Conservation (phyloP, 345 rosid species). For the Sonneratia caseolaris region DNA sequence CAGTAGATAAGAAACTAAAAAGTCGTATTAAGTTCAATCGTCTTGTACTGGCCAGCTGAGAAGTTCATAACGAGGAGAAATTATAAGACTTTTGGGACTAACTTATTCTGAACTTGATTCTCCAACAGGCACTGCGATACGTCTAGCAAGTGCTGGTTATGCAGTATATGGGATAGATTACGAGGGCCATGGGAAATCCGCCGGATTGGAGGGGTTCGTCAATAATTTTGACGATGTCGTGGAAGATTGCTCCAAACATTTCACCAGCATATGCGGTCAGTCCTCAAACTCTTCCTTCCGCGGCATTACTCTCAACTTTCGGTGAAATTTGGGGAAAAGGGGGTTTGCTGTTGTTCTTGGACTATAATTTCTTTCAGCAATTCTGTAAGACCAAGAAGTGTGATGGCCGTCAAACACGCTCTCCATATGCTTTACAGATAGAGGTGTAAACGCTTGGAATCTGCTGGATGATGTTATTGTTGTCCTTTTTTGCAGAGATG, state of each 20-base stretch:
- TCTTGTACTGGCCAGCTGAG: background rate
- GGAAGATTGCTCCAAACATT: conserved; percentile 52
- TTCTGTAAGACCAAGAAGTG: too few relatives aligned
- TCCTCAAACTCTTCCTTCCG: background rate
- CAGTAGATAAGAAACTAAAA: background rate
- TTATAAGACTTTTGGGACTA: background rate
- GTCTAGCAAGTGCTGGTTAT: conserved; percentile 56
- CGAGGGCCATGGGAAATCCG: conserved; percentile 87
- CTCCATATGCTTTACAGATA: too few relatives aligned
- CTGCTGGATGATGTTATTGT: background rate
- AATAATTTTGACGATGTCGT: conserved; percentile 42
- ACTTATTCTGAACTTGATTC: background rate
- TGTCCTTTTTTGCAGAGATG: conserved; percentile 27
- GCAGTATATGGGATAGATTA: conserved; percentile 71
- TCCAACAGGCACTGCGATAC: conserved; percentile 48
- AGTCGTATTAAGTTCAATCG: background rate
- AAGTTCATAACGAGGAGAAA: background rate
- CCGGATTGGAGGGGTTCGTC: conserved; percentile 42
- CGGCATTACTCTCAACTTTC: background rate
- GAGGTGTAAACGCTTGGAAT: background rate
- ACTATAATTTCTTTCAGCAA: too few relatives aligned
- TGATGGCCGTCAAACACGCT: too few relatives aligned
- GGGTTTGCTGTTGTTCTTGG: too few relatives aligned
- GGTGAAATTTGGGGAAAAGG: too few relatives aligned
- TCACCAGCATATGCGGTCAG: conserved; percentile 47